Base-by-base conservation (phyloP, 2,329 filamentous ascomycete species). In the Pezicula carpinea region DNA sequence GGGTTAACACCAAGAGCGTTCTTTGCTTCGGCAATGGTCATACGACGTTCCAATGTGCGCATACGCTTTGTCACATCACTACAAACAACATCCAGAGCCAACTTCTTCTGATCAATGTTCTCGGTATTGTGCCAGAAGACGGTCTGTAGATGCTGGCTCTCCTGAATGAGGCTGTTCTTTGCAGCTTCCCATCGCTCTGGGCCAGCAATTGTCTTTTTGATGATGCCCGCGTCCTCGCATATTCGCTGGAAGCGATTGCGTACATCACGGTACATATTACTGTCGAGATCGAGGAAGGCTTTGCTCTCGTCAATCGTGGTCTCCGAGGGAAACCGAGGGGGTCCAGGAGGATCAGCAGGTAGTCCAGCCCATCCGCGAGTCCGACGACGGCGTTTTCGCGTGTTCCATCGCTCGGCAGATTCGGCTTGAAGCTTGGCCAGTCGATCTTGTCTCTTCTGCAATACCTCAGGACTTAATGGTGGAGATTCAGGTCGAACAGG, bases 1-100 rank as follows among this genome's bases (percentile, higher is more conserved):
- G 83, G 80, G 50, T 86, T 87, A 54, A 89, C 72, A 23, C 81
- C 80, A 39, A 89, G 73, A 23, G 76, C 71, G 60, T 85, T 87
- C 63, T 89, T 91, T 4, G 86, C 87, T 49, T 90, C 83, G 1
- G 80, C 76, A 38, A 92, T 77, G 1, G 81, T 83, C 76, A 92
- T 82, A n/a, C 78, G 73, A 29, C 73, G 75, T 41, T 82, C 78
- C 48, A 80, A 63, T 11, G 71, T 80, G 58, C 88, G 80, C 72
- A 91, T 83, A 17, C 85, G 75, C 66, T 93, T 93, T 1, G 87
- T 91, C 23, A 92, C 85, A 66, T 92, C 87, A 22, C 80, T 85
- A 60, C 86, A 90, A 19, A 95, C 83, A 39, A 89, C 78, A 62
- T 95, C 88, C 5, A 95, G 69, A 0, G 87, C 86, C 39, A 89